These are phyloP conservation scores for Umbelopsis sp. DNA, from an alignment of 192 early-diverging fungal genomes.

Conservation along the genomic window DNA sequence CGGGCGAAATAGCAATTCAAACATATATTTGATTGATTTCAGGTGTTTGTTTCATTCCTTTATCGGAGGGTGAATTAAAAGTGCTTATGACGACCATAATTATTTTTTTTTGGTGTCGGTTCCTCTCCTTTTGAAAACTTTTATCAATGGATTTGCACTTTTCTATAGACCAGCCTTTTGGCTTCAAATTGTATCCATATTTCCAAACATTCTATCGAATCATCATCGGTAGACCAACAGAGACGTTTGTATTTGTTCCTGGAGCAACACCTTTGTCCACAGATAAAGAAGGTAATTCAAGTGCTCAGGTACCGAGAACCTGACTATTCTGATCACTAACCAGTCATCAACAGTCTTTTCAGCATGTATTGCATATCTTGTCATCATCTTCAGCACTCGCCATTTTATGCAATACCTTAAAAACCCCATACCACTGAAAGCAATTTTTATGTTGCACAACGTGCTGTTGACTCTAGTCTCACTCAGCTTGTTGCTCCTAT, in stretches of 20 bases:
- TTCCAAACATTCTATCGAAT: constrained; percentile 51
- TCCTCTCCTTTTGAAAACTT: background rate
- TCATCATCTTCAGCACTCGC: constrained; percentile 74
- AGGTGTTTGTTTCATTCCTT: background rate
- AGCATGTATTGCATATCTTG: constrained; percentile 61
- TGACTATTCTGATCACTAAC: background rate
- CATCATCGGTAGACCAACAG: constrained; percentile 44
- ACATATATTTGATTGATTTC: background rate
- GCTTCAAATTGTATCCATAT: constrained; percentile 53
- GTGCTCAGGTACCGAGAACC: background rate
- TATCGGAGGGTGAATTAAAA: constrained; percentile 9
- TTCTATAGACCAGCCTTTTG: constrained; percentile 57
- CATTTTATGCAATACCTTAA: constrained; percentile 64
- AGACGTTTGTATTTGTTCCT: constrained; percentile 47
- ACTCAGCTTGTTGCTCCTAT: constrained; percentile 62
- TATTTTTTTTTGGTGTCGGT: background rate
- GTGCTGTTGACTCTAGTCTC: constrained; percentile 71
- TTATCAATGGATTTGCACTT: constrained; percentile 42
- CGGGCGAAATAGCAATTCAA: background rate
- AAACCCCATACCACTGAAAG: constrained; percentile 69
- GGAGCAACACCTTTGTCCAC: constrained; percentile 60
- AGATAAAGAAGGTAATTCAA: constrained; percentile 31
- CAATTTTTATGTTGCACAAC: constrained; percentile 80
- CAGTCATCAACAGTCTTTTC: constrained; percentile 26
- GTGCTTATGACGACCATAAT: background rate